phyloP scores from a whole-genome alignment of 768 basidiomycete species.

The Leucocoprinus birnbaumii region DNA sequence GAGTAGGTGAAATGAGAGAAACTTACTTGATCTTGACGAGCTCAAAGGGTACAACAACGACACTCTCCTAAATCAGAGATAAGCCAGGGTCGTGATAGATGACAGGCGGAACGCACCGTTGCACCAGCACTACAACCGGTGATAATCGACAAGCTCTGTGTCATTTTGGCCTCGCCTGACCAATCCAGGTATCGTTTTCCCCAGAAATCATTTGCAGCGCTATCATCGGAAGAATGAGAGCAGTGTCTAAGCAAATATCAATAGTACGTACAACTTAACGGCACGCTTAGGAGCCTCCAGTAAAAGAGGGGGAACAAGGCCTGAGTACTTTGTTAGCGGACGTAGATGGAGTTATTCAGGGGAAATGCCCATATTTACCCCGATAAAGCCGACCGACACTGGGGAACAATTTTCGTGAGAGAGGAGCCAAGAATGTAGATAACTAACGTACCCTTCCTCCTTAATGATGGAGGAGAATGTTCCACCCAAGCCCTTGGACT shows the following conservation, averaged over 20 bases:
- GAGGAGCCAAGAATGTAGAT: conserved; percentile 6
- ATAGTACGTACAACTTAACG: conserved; percentile 75
- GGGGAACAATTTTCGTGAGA: conserved; percentile 5
- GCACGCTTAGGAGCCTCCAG: conserved; percentile 98
- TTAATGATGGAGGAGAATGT: conserved; percentile 81
- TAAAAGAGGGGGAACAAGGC: conserved; percentile 92
- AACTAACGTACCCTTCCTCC: conserved; percentile 76
- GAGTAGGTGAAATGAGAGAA: neutral
- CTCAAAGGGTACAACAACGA: conserved; percentile 96
- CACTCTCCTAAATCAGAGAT: conserved; percentile 58
- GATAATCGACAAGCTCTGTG: conserved; percentile 78
- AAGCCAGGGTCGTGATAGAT: neutral
- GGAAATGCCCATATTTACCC: conserved; percentile 43
- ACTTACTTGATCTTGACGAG: conserved; percentile 83
- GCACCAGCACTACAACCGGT: conserved; percentile 96
- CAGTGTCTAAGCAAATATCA: neutral
- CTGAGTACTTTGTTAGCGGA: conserved; percentile 28
- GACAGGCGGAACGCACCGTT: conserved; percentile 40
- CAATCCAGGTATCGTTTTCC: conserved; percentile 69
- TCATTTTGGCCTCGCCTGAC: conserved; percentile 81
- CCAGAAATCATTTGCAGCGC: conserved; percentile 93
- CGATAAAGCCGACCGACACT: conserved; percentile 86
- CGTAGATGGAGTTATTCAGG: neutral
- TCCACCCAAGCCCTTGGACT: conserved; percentile 74
- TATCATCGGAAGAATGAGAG: conserved; percentile 11